phyloP scores from a whole-genome alignment of 345 rosid genomes.

The Euclidium syriacum region DNA sequence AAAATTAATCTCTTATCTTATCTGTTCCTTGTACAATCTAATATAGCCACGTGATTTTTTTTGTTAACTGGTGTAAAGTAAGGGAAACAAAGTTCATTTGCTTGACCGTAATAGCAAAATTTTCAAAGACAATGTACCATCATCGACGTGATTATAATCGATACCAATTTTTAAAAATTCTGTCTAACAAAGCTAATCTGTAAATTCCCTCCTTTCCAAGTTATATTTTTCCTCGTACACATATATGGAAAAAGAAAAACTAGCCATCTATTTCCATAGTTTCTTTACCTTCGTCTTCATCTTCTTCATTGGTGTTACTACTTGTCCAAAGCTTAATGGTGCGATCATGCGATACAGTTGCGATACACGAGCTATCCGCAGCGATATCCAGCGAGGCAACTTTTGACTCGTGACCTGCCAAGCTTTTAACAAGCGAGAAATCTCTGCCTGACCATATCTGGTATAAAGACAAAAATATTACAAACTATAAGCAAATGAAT shows the following conservation, averaged over 20 bases:
- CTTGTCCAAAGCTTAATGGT: slow-evolving; percentile 74
- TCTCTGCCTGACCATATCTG: slow-evolving; percentile 96
- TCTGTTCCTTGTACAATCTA: slow-evolving; percentile 19
- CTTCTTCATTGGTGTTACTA: slow-evolving; percentile 26
- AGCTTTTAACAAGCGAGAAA: slow-evolving; percentile 73
- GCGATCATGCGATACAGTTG: slow-evolving; percentile 69
- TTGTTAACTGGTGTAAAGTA: not conserved
- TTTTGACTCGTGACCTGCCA: slow-evolving; percentile 82
- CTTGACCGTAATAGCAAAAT: slow-evolving; percentile 2
- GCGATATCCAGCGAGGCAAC: slow-evolving; percentile 62
- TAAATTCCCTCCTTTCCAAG: not conserved
- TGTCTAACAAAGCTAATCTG: slow-evolving; percentile 1
- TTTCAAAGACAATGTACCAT: slow-evolving; percentile 8
- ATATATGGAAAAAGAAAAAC: not conserved
- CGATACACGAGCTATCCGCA: slow-evolving; percentile 56
- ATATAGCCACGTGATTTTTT: not conserved
- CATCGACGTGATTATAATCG: not conserved
- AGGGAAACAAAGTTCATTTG: not conserved
- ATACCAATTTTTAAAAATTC: not conserved
- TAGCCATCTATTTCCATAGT: slow-evolving; percentile 53
- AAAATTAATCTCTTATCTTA: too few species aligned
- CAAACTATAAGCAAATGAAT: slow-evolving; percentile 9
- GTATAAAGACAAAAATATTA: not conserved
- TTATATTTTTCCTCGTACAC: not conserved
- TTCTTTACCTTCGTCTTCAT: slow-evolving; percentile 24